A percentile compares a stretch with the other conserved stretches of the same genome.
These are phyloP conservation scores for Aspergillus sparsus DNA, from an alignment of 495 filamentous ascomycete species.

Conservation along the genomic window DNA sequence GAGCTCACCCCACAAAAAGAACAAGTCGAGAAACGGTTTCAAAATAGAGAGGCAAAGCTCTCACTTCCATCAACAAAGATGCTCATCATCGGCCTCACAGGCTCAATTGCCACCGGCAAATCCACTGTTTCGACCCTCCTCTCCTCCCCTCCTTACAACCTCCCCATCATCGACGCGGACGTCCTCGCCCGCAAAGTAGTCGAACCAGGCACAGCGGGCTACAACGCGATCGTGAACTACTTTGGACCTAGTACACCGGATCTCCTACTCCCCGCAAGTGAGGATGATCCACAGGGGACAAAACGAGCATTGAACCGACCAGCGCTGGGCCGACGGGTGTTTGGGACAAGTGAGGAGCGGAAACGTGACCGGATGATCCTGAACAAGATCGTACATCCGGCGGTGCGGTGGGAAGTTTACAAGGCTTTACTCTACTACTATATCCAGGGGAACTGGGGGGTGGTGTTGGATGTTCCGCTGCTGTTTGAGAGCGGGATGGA, in stretches of 20 bases:
- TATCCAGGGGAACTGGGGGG: constrained; percentile 73
- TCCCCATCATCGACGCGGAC: constrained; percentile 96
- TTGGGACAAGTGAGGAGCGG: constrained; percentile 67
- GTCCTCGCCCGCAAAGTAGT: constrained; percentile 86
- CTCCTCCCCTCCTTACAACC: constrained; percentile 71
- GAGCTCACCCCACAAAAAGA: neutral
- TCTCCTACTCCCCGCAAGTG: constrained; percentile 61
- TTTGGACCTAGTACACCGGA: constrained; percentile 82
- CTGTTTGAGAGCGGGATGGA: constrained; percentile 88
- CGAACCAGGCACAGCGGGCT: constrained; percentile 81
- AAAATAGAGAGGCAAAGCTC: neutral
- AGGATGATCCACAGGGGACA: constrained; percentile 35
- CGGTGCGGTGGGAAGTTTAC: constrained; percentile 76
- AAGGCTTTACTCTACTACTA: constrained; percentile 65
- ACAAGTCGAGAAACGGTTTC: neutral
- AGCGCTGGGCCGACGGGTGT: constrained; percentile 80
- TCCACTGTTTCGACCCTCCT: constrained; percentile 89
- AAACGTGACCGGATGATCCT: constrained; percentile 68
- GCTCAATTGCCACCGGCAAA: constrained; percentile 97
- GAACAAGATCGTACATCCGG: constrained; percentile 91
- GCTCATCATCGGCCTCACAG: constrained; percentile 94
- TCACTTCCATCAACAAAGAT: constrained; percentile 46
- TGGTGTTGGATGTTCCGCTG: constrained; percentile 90
- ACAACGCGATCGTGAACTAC: constrained; percentile 73
- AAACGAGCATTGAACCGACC: constrained; percentile 77